Evolutionary conservation across 169 alveolate genomes (phyloP).

Genomic region (Eimeria sp.): DNA sequence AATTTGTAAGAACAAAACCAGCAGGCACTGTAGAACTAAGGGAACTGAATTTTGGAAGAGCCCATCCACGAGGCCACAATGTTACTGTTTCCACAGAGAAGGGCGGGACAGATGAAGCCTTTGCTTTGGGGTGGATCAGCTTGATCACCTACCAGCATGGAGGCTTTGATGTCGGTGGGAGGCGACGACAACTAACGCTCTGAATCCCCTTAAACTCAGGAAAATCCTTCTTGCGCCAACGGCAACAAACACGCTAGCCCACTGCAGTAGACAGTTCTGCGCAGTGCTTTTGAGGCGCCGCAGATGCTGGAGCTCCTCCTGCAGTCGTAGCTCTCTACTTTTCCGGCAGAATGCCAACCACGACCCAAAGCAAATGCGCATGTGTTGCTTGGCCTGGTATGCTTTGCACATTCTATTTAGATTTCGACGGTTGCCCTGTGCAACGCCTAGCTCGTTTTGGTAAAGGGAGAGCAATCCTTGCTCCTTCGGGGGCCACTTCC

Average conservation of each 20-base stretch:
- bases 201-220: conserved; percentile 8
- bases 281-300: conserved; percentile 26
- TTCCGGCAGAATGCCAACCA: conserved; percentile 60
- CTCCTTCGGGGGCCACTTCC: background rate
- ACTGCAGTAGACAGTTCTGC: conserved; percentile 31
- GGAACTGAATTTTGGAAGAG: background rate
- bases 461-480: background rate
- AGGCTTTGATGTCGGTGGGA: background rate
- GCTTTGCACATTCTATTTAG: background rate
- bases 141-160: conserved; percentile 15
- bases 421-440: background rate
- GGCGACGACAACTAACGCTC: conserved; percentile 4
- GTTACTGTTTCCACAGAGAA: background rate
- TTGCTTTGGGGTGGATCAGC: background rate
- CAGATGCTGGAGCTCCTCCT: conserved; percentile 36
- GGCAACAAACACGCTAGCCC: conserved; percentile 40
- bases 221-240: conserved; percentile 37
- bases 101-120: background rate
- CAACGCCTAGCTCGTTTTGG: background rate
- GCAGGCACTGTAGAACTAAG: background rate
- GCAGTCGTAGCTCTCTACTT: conserved; percentile 31
- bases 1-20: background rate
- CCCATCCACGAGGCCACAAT: background rate
- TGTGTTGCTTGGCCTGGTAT: conserved; percentile 21
- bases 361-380: conserved; percentile 42